Base-by-base conservation (phyloP, 345 rosid species). In the Iberis pinnata region DNA sequence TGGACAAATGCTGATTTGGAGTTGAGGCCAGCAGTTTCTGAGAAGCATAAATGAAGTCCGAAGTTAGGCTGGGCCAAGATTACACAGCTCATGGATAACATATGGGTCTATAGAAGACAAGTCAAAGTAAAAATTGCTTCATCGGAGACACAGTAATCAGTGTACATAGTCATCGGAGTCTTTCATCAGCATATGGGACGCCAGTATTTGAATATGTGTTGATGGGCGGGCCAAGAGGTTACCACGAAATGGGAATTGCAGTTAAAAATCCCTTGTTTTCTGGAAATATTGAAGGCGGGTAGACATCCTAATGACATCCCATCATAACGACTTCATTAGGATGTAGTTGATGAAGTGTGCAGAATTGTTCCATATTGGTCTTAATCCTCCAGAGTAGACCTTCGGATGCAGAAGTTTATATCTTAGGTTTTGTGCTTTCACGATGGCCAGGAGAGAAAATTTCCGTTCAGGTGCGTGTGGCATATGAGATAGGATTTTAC, bases 71-170 rank as follows among this genome's bases (percentile, higher is more conserved):
- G 6, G 14, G 37, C 60, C 46, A 67, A 81, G 48, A 26, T 50
- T 75, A n/a, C n/a, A 42, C 10, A 58, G 61, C 18, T 59, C 53
- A 56, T 75, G 70, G 49, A 16, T 75, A 52, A 4, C 75, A 57
- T 68, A 70, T 65, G 80, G 67, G 67, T 74, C 75, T 71, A 10
- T 68, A 58, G 78, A 79, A 70, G 92, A 79, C n/a, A 83, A 78
- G 35, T 66, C 81, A 16, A 72, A 61, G 67, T 67, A 18, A 56
- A 50, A 51, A 13, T 43, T 62, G 19, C 63, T 72, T 48, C 61
- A 53, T 29, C 72, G 54, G 40, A 71, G 68, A 18, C 47, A 49
- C 43, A 70, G 60, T 42, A 67, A 43, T 76, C 68, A 61, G 60
- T 64, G 75, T 24, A 35, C 29, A 20, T 70, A 68, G 73, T 80